A percentile compares a stretch with the other conserved stretches of the same genome.
These are phyloP conservation scores for Phaeosphaeria sp. DNA, from an alignment of 2,329 filamentous ascomycete species.

Conservation along the genomic window DNA sequence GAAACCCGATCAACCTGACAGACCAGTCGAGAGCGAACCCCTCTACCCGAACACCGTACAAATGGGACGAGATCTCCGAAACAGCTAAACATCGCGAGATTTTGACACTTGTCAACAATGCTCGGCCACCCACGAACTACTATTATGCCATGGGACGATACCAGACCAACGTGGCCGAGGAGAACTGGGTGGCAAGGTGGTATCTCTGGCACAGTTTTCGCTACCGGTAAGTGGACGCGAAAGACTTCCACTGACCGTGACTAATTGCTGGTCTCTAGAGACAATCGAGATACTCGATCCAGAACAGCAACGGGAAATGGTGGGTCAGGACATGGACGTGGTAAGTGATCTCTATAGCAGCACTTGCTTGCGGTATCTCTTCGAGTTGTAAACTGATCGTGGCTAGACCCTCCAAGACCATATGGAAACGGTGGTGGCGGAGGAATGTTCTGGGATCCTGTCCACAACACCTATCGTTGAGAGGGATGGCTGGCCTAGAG, in stretches of 20 bases:
- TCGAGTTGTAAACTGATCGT: too few species aligned
- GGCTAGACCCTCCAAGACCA: slow-evolving; percentile 12
- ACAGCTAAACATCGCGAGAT: slow-evolving; percentile 56
- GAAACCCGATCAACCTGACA: slow-evolving; percentile 47
- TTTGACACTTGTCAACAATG: slow-evolving; percentile 49
- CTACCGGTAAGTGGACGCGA: slow-evolving; percentile 36
- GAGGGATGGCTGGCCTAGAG: background rate
- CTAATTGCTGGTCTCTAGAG: slow-evolving; percentile 31
- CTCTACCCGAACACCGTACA: slow-evolving; percentile 48
- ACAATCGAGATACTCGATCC: slow-evolving; percentile 32
- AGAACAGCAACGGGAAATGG: slow-evolving; percentile 3
- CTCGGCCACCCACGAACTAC: slow-evolving; percentile 47
- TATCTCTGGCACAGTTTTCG: slow-evolving; percentile 60
- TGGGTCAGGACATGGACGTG: slow-evolving; percentile 4
- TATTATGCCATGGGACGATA: slow-evolving; percentile 54
- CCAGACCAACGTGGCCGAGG: slow-evolving; percentile 49
- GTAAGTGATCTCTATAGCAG: background rate
- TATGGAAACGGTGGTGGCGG: slow-evolving; percentile 2
- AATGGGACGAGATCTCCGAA: slow-evolving; percentile 56
- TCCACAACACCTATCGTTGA: slow-evolving; percentile 26
- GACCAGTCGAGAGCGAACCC: slow-evolving; percentile 43
- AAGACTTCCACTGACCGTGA: background rate
- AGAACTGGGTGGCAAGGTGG: slow-evolving; percentile 61
- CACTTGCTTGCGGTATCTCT: background rate
- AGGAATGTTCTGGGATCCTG: slow-evolving; percentile 32